A percentile compares a stretch with the other conserved stretches of the same genome.
Conservation (phyloP, 768 basidiomycete genomes). For the Tulasnella sp. region DNA sequence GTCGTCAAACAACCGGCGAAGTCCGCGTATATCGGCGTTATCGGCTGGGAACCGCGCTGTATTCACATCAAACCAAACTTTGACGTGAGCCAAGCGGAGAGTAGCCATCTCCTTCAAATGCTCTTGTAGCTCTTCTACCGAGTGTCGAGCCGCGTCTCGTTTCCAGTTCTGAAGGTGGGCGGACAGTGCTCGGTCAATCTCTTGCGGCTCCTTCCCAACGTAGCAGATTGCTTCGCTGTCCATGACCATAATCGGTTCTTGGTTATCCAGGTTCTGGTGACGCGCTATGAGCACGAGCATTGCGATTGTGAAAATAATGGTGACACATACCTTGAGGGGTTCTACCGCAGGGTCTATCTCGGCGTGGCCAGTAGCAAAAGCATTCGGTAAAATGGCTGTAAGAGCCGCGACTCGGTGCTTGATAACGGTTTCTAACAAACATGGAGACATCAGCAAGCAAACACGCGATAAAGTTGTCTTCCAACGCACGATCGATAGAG, state of each 20-base stretch:
- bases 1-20: constrained; percentile 35
- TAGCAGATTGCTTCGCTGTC: constrained; percentile 33
- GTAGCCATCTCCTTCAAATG: constrained; percentile 34
- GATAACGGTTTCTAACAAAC: not conserved
- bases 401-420: not conserved
- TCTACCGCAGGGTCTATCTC: constrained; percentile 37
- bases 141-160: constrained; percentile 31
- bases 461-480: not conserved
- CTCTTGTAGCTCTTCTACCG: constrained; percentile 30
- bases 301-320: not conserved
- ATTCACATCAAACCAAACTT: constrained; percentile 41
- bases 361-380: constrained; percentile 36
- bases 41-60: constrained; percentile 34
- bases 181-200: constrained; percentile 14
- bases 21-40: constrained; percentile 34
- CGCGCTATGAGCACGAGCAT: constrained; percentile 25
- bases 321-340: constrained; percentile 36
- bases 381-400: constrained; percentile 27
- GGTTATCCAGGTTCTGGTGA: constrained; percentile 42
- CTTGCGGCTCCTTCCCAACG: constrained; percentile 16
- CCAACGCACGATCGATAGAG: constrained; percentile 7
- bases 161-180: not conserved
- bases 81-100: constrained; percentile 36
- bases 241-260: constrained; percentile 28
- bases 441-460: not conserved